phyloP scores from a whole-genome alignment of 169 alveolate species.

The Blepharisma undulans region DNA sequence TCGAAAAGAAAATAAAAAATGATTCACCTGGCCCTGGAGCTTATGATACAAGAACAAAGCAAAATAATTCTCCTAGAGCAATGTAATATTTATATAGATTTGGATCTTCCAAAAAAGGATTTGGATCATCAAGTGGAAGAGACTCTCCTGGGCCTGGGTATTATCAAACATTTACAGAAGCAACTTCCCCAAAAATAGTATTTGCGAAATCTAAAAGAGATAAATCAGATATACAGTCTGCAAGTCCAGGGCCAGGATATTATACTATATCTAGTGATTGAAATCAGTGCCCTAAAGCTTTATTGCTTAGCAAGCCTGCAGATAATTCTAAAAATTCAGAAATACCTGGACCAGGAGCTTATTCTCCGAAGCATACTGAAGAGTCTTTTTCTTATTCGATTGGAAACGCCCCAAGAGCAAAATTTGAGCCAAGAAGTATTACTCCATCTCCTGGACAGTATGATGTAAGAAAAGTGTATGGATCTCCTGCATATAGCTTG shows the following conservation, averaged over 20 bases:
- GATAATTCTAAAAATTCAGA: background rate
- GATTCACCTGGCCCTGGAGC: slow-evolving; percentile 12
- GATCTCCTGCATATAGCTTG: background rate
- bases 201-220: background rate
- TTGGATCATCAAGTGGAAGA: background rate
- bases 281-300: background rate
- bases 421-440: background rate
- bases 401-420: background rate
- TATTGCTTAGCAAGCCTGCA: background rate
- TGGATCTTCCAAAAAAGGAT: slow-evolving; percentile 10
- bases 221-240: background rate
- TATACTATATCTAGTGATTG: background rate
- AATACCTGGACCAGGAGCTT: slow-evolving; percentile 24
- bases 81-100: background rate
- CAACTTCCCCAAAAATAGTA: background rate
- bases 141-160: slow-evolving; percentile 6
- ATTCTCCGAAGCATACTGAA: background rate
- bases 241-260: slow-evolving; percentile 12
- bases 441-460: background rate
- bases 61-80: slow-evolving; percentile 5
- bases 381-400: background rate
- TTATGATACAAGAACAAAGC: background rate
- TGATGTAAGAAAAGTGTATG: background rate
- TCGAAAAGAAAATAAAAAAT: background rate
- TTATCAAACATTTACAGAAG: background rate